A percentile compares a stretch with the other conserved stretches of the same genome.
phyloP scores from a whole-genome alignment of 2,329 filamentous ascomycete genomes.

The Tolypocladium album region DNA sequence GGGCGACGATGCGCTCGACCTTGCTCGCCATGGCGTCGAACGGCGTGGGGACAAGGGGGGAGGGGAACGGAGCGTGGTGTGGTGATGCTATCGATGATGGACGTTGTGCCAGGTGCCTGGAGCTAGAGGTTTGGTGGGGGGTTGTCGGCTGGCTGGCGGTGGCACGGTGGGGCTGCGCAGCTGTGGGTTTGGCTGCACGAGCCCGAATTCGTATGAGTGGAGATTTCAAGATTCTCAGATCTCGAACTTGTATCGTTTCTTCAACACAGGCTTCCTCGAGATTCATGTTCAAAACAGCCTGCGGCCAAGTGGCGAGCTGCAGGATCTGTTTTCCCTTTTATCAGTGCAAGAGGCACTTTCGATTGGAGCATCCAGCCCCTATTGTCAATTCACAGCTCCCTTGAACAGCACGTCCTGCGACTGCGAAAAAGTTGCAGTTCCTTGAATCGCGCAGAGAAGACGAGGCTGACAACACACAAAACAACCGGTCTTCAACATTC shows the following conservation, averaged over 20 bases:
- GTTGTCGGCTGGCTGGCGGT: neutral
- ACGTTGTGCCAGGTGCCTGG: neutral
- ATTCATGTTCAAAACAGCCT: neutral
- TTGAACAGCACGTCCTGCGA: too few species aligned
- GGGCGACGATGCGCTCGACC: conserved; percentile 41
- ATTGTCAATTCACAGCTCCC: neutral
- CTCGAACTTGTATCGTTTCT: neutral
- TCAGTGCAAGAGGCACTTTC: neutral
- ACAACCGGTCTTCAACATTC: neutral
- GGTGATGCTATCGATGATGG: neutral
- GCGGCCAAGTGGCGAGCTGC: neutral
- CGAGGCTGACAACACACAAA: too few species aligned
- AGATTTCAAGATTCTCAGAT: neutral
- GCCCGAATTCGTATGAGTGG: neutral
- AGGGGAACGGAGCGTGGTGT: neutral
- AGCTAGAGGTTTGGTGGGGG: neutral
- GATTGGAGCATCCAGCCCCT: neutral
- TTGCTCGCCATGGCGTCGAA: conserved; percentile 24
- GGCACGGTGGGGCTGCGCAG: neutral
- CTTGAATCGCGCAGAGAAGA: neutral
- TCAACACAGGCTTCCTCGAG: neutral
- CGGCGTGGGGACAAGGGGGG: neutral
- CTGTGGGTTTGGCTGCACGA: neutral
- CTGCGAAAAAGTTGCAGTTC: neutral
- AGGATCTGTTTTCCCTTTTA: neutral